These are phyloP conservation scores for Paraphaeosphaeria minitans DNA, from an alignment of 2,329 filamentous ascomycete genomes.

Conservation along the genomic window DNA sequence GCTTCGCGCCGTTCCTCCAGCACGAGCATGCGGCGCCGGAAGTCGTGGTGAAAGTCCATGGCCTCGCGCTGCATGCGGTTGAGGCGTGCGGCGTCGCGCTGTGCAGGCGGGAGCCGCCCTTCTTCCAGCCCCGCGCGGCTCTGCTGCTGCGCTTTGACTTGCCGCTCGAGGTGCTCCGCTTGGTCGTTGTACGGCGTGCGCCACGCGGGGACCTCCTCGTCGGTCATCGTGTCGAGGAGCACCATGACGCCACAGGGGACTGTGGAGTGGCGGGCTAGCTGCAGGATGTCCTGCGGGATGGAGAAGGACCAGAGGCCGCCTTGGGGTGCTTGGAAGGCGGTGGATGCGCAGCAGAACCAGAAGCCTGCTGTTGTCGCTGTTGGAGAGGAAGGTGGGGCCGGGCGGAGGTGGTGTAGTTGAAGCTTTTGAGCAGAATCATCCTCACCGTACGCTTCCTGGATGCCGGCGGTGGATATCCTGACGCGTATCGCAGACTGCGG, in stretches of 20 bases:
- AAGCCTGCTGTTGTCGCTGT: slow-evolving; percentile 45
- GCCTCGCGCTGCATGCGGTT: slow-evolving; percentile 21
- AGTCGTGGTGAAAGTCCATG: slow-evolving; percentile 27
- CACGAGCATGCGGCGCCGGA: slow-evolving; percentile 15
- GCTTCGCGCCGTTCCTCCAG: slow-evolving; percentile 24
- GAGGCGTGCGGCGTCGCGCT: slow-evolving; percentile 23
- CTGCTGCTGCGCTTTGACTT: slow-evolving; percentile 26
- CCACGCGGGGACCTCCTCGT: slow-evolving; percentile 62
- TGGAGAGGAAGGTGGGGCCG: slow-evolving; percentile 7
- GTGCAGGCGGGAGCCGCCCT: slow-evolving; percentile 22
- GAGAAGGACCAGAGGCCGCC: slow-evolving; percentile 66
- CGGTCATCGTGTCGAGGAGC: slow-evolving; percentile 57
- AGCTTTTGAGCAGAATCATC: slow-evolving; percentile 17
- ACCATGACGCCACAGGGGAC: slow-evolving; percentile 66
- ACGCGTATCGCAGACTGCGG: slow-evolving; percentile 17
- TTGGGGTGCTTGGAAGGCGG: slow-evolving; percentile 58
- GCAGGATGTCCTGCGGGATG: slow-evolving; percentile 59
- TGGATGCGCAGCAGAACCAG: slow-evolving; percentile 64
- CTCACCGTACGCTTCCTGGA: slow-evolving; percentile 29
- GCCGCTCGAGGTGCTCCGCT: slow-evolving; percentile 25
- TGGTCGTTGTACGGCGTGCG: slow-evolving; percentile 39
- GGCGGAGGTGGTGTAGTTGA: slow-evolving; percentile 22
- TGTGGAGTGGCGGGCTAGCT: slow-evolving; percentile 58
- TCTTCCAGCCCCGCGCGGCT: slow-evolving; percentile 23
- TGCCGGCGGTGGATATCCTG: slow-evolving; percentile 26